phyloP scores from a whole-genome alignment of 495 filamentous ascomycete species.

The Penicillium goetzii region DNA sequence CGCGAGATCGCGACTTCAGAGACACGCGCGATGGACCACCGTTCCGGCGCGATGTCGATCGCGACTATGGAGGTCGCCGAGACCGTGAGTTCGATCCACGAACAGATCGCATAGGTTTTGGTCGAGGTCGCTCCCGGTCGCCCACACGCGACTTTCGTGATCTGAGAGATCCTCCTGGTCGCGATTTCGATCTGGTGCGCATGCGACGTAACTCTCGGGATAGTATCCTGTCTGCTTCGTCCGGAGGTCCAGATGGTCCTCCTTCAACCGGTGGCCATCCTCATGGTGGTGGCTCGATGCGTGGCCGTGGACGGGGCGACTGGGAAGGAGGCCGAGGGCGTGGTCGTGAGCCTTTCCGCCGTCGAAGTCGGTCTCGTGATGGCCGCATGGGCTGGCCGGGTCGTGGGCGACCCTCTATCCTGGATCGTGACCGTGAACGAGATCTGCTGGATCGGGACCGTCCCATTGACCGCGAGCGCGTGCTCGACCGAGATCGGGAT shows the following conservation, averaged over 20 bases:
- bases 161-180: conserved; percentile 41
- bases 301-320: conserved; percentile 67
- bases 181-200: conserved; percentile 49
- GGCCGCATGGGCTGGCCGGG: conserved; percentile 51
- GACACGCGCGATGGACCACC: conserved; percentile 45
- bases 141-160: conserved; percentile 57
- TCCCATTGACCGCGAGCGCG: conserved; percentile 34
- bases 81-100: conserved; percentile 51
- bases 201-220: conserved; percentile 62
- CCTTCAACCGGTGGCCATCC: conserved; percentile 49
- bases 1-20: conserved; percentile 38
- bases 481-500: conserved; percentile 36
- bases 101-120: conserved; percentile 43
- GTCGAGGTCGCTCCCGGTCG: conserved; percentile 50
- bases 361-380: conserved; percentile 72
- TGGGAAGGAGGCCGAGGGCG: conserved; percentile 65
- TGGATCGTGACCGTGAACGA: conserved; percentile 45
- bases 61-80: conserved; percentile 43
- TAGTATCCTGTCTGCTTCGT: conserved; percentile 68
- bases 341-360: conserved; percentile 55
- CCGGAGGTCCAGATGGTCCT: conserved; percentile 67
- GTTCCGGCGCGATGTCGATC: conserved; percentile 46
- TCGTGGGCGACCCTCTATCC: conserved; percentile 44
- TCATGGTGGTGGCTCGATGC: conserved; percentile 60
- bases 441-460: conserved; percentile 39